A percentile compares a stretch with the other conserved stretches of the same genome.
phyloP scores from a whole-genome alignment of 106 monocot species.

The Dioscorea dumetorum region DNA sequence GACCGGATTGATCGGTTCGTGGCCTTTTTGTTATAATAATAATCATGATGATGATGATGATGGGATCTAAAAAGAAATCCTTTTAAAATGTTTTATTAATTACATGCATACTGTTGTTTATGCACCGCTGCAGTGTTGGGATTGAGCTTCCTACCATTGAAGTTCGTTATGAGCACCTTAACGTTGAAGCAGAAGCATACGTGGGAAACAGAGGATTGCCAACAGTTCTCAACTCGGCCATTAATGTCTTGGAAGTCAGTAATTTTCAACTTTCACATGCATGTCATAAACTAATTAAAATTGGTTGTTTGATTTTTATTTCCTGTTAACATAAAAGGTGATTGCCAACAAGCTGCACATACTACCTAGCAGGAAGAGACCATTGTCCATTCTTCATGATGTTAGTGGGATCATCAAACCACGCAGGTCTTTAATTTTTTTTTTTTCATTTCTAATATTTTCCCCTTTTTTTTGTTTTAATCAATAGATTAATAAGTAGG shows the following conservation, averaged over 20 bases:
- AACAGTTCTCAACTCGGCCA: constrained; percentile 19
- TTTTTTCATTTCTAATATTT: too few species aligned
- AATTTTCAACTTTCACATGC: too few species aligned
- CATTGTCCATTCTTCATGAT: constrained; percentile 25
- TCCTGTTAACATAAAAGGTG: constrained; percentile 1
- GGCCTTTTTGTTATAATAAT: not conserved
- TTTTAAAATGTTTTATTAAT: too few species aligned
- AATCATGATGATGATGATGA: too few species aligned
- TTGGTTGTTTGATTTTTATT: too few species aligned
- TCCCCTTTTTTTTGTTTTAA: too few species aligned
- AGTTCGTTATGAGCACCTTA: constrained; percentile 30
- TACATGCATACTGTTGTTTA: not conserved
- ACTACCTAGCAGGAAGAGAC: constrained; percentile 32
- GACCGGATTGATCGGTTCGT: constrained; percentile 23
- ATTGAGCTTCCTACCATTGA: constrained; percentile 37
- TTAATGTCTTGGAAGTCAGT: constrained; percentile 23
- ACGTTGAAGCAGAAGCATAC: constrained; percentile 21
- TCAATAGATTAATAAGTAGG: too few species aligned
- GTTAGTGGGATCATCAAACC: constrained; percentile 43
- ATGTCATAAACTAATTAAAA: too few species aligned
- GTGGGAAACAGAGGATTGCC: constrained; percentile 35
- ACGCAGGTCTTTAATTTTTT: constrained; percentile 13
- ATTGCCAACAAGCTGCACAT: constrained; percentile 17
- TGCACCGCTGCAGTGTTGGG: constrained; percentile 18
- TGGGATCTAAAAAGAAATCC: too few species aligned